These are phyloP conservation scores for Xerocomus nothofagi DNA, from an alignment of 1,284 basidiomycete genomes.

Conservation along the genomic window DNA sequence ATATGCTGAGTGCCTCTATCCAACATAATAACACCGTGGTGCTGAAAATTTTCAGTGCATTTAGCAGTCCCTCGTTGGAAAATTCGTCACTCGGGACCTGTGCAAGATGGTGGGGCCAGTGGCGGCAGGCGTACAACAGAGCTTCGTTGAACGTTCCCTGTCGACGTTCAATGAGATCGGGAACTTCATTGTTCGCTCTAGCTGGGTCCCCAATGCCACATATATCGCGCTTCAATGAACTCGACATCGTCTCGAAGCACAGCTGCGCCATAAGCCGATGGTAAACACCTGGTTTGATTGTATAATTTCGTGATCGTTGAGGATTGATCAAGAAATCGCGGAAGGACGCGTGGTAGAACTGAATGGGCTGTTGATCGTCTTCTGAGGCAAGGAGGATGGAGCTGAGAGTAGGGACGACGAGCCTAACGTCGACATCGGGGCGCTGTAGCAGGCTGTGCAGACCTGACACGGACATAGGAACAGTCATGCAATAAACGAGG, in stretches of 20 bases:
- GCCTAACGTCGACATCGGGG: conserved; percentile 19
- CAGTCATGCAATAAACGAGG: conserved; percentile 18
- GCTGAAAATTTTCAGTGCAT: conserved; percentile 12
- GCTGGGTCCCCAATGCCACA: conserved; percentile 23
- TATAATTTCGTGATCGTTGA: conserved; percentile 16
- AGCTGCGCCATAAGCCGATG: conserved; percentile 20
- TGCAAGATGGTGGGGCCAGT: conserved; percentile 25
- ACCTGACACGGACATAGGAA: conserved; percentile 19
- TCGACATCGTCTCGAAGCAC: conserved; percentile 23
- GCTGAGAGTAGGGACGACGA: conserved; percentile 19
- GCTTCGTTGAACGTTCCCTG: conserved; percentile 16
- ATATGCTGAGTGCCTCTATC: conserved; percentile 26
- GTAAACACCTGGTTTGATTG: conserved; percentile 17
- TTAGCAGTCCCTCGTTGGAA: conserved; percentile 6
- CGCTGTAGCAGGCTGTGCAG: conserved; percentile 16
- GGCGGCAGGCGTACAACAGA: conserved; percentile 25
- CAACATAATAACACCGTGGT: conserved; percentile 21
- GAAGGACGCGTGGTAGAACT: conserved; percentile 28
- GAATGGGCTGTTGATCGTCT: conserved; percentile 18
- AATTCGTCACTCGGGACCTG: conserved; percentile 11
- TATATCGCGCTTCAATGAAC: conserved; percentile 24
- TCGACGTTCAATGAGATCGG: conserved; percentile 20
- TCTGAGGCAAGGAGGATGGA: conserved; percentile 25
- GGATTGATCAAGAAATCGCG: conserved; percentile 21
- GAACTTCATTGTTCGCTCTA: conserved; percentile 21